Conservation (phyloP, 2,329 filamentous ascomycete species). For the Neonectria ditissima region DNA sequence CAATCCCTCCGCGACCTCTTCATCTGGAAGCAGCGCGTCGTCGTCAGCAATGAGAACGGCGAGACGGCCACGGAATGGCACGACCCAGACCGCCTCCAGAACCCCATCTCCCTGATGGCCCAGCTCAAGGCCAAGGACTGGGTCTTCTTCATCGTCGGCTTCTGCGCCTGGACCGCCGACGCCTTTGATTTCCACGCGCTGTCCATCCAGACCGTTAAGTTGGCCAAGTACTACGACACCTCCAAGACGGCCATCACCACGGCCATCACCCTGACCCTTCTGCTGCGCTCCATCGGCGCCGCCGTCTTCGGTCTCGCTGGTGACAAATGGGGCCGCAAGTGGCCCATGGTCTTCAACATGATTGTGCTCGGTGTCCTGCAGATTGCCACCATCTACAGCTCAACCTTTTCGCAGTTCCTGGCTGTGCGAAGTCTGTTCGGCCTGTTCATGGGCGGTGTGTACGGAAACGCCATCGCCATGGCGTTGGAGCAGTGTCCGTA, state of each 20-base stretch:
- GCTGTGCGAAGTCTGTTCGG: conserved; percentile 80
- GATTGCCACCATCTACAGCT: conserved; percentile 81
- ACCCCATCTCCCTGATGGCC: conserved; percentile 76
- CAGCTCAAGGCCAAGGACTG: conserved; percentile 75
- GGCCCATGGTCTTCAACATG: conserved; percentile 87
- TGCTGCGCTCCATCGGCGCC: conserved; percentile 80
- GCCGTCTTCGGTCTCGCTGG: conserved; percentile 81
- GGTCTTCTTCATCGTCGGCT: conserved; percentile 81
- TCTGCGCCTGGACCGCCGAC: conserved; percentile 82
- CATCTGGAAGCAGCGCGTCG: conserved; percentile 79
- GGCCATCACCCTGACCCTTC: conserved; percentile 79
- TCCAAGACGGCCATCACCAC: conserved; percentile 76
- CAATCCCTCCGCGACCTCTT: conserved; percentile 75
- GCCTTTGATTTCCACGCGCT: conserved; percentile 88
- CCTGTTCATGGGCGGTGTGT: conserved; percentile 84
- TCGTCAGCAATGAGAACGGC: conserved; percentile 72
- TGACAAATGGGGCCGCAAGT: conserved; percentile 84
- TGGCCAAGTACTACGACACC: conserved; percentile 64
- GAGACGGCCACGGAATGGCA: conserved; percentile 77
- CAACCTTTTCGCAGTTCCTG: conserved; percentile 79
- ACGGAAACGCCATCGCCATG: conserved; percentile 83
- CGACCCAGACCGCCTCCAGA: conserved; percentile 72
- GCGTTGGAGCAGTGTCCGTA: conserved; percentile 79
- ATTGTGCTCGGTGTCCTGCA: conserved; percentile 74
- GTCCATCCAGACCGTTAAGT: conserved; percentile 80